Conservation (phyloP, 225 moss, liverwort and hornwort genomes). For the Polytrichum commune region DNA sequence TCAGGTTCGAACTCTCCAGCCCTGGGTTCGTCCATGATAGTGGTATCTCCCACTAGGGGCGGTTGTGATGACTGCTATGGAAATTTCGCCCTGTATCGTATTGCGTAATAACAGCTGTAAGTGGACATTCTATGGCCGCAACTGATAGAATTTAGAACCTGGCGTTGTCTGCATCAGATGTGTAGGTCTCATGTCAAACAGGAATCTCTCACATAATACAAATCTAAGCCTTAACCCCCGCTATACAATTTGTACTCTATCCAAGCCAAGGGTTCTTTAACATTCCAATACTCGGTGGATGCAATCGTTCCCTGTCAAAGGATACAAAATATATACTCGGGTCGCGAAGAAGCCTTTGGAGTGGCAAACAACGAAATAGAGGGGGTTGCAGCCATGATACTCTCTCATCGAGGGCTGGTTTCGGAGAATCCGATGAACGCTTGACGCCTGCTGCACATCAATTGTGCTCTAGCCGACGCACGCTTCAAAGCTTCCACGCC, state of each 20-base stretch:
- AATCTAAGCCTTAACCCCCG: no score
- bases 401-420: slow-evolving; percentile 48
- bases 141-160: slow-evolving; percentile 40
- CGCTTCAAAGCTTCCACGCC: slow-evolving; percentile 53
- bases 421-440: slow-evolving; percentile 43
- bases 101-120: slow-evolving; percentile 51
- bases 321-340: slow-evolving; percentile 26
- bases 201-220: no score
- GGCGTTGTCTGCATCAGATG: slow-evolving; percentile 37
- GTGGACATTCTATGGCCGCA: slow-evolving; percentile 64
- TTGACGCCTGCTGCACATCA: slow-evolving; percentile 67
- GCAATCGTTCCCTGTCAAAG: not conserved
- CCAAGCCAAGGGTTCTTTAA: no score
- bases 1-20: not conserved
- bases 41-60: slow-evolving; percentile 20
- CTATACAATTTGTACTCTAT: no score
- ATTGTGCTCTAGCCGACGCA: slow-evolving; percentile 39
- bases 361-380: slow-evolving; percentile 66
- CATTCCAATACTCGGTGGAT: not conserved
- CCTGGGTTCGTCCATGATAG: slow-evolving; percentile 10
- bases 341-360: slow-evolving; percentile 40
- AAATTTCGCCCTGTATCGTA: slow-evolving; percentile 11
- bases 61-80: slow-evolving; percentile 14
- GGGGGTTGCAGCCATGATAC: slow-evolving; percentile 74
- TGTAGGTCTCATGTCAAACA: no score